Conservation (phyloP, 2,329 filamentous ascomycete genomes). For the Arachnopeziza araneosa region DNA sequence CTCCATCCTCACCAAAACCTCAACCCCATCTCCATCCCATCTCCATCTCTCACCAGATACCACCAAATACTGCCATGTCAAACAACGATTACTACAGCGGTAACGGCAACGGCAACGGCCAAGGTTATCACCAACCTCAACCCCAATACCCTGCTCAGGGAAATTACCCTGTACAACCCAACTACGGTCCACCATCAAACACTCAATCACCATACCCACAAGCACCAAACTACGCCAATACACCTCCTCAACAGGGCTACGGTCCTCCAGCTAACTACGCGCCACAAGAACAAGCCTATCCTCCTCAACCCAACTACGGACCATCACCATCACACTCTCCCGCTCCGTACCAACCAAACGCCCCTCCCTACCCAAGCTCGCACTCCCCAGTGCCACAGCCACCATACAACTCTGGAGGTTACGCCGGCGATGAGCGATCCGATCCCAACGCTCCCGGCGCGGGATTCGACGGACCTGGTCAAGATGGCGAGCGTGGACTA, state of each 20-base stretch:
- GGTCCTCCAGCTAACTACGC: slow-evolving; percentile 11
- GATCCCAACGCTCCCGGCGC: slow-evolving; percentile 8
- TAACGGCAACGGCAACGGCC: slow-evolving; percentile 9
- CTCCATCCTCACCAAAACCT: neutral
- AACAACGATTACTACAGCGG: slow-evolving; percentile 26
- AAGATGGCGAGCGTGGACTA: slow-evolving; percentile 44
- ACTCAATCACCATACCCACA: slow-evolving; percentile 13
- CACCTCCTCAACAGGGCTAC: slow-evolving; percentile 12
- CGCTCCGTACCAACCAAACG: slow-evolving; percentile 9
- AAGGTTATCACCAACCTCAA: slow-evolving; percentile 9
- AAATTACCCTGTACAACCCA: slow-evolving; percentile 13
- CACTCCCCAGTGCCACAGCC: slow-evolving; percentile 7
- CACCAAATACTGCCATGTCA: slow-evolving; percentile 17
- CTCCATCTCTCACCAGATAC: neutral
- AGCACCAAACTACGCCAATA: slow-evolving; percentile 14
- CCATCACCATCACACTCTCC: slow-evolving; percentile 13
- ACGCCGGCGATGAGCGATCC: slow-evolving; percentile 6
- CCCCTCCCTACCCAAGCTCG: slow-evolving; percentile 5
- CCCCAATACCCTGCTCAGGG: slow-evolving; percentile 5
- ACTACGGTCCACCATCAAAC: slow-evolving; percentile 14
- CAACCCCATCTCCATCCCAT: neutral
- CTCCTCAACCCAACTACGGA: slow-evolving; percentile 22
- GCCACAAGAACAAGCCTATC: slow-evolving; percentile 17
- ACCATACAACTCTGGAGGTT: slow-evolving; percentile 10
- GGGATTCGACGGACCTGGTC: slow-evolving; percentile 16